Percentiles rank a stretch among this genome's conserved stretches.
Evolutionary conservation across 139 green algal species (phyloP).

Genomic region (Pseudopediastrum boryanum): DNA sequence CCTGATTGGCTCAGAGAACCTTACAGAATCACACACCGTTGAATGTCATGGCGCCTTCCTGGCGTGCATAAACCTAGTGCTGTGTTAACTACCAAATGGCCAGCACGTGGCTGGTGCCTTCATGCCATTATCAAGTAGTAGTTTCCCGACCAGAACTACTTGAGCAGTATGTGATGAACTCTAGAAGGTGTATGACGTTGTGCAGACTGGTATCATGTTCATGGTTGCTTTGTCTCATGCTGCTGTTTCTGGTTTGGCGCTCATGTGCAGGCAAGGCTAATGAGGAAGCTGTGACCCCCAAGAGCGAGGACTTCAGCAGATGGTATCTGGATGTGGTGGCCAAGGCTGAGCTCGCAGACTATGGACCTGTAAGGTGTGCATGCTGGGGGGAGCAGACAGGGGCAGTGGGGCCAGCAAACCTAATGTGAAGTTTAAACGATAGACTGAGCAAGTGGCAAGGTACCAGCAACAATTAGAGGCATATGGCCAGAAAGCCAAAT

Average conservation of each 20-base stretch:
- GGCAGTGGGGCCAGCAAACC: no score
- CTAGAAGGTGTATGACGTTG: neutral
- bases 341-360: constrained; percentile 95
- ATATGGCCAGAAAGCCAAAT: no score
- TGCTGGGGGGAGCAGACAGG: no score
- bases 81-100: neutral
- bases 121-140: neutral
- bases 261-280: constrained; percentile 55
- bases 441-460: no score
- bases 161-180: no score
- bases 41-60: no score
- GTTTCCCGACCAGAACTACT: neutral
- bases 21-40: no score
- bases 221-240: neutral
- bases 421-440: no score
- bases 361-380: constrained; percentile 90
- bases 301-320: constrained; percentile 84
- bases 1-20: no score
- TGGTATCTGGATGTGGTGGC: constrained; percentile 97
- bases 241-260: neutral
- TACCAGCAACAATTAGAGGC: no score
- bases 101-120: neutral
- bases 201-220: neutral
- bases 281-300: constrained; percentile 79
- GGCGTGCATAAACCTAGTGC: no score